A percentile compares a stretch with the other conserved stretches of the same genome.
Conservation (phyloP, 208 protist genomes). For the Leishmania turanica region DNA sequence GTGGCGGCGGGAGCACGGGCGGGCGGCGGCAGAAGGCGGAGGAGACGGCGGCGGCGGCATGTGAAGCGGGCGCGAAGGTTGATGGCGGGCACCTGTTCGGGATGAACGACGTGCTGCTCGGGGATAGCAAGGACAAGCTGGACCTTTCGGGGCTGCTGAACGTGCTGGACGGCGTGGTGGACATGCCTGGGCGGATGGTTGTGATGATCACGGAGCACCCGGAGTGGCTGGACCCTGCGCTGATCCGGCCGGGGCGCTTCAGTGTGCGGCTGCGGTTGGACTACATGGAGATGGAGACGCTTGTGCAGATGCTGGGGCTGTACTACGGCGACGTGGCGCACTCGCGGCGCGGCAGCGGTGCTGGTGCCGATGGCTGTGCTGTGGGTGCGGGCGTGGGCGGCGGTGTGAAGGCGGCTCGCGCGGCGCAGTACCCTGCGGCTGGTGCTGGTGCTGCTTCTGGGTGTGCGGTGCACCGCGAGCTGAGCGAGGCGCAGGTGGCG, state of each 20-base stretch:
- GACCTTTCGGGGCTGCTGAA: slow-evolving; percentile 90
- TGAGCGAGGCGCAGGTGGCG: slow-evolving; percentile 38
- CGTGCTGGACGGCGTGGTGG: slow-evolving; percentile 90
- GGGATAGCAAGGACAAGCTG: slow-evolving; percentile 53
- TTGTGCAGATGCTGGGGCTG: slow-evolving; percentile 68
- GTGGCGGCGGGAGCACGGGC: not conserved
- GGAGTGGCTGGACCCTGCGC: slow-evolving; percentile 85
- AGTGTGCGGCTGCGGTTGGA: slow-evolving; percentile 67
- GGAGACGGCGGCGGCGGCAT: not conserved
- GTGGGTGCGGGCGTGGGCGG: not conserved
- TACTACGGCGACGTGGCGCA: slow-evolving; percentile 71
- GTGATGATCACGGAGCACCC: slow-evolving; percentile 90
- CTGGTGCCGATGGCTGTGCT: not conserved
- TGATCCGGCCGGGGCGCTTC: slow-evolving; percentile 89
- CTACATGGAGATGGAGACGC: slow-evolving; percentile 62
- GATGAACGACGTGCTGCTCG: slow-evolving; percentile 15
- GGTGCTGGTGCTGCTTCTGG: slow-evolving; percentile 29
- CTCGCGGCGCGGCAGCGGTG: not conserved
- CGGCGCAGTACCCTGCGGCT: slow-evolving; percentile 22
- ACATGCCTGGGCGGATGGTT: slow-evolving; percentile 83
- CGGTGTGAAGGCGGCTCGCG: slow-evolving; percentile 9
- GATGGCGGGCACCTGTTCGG: slow-evolving; percentile 14
- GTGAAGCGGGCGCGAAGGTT: slow-evolving; percentile 1
- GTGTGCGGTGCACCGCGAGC: slow-evolving; percentile 39
- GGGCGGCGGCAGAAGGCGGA: not conserved